Evolutionary conservation across 2,329 filamentous ascomycete genomes (phyloP).

Genomic region (Colletotrichum filicis): DNA sequence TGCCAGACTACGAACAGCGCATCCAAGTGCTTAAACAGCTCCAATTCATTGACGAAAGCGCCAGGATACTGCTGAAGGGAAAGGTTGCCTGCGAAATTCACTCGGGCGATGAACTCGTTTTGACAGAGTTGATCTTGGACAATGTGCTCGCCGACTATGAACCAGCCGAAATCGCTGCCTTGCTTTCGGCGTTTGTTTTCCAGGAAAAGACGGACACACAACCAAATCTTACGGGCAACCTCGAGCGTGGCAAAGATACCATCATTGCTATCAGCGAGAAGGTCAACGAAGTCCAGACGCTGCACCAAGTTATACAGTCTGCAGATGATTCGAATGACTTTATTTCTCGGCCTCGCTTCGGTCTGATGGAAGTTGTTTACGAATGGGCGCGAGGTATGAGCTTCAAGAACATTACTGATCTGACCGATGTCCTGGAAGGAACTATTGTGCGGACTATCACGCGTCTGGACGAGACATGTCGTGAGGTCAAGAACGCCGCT

Average conservation of each 20-base stretch:
- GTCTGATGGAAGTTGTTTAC: slow-evolving; percentile 96
- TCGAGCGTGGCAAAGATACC: slow-evolving; percentile 84
- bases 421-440: slow-evolving; percentile 96
- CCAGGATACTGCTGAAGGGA: slow-evolving; percentile 93
- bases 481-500: slow-evolving; percentile 97
- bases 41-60: slow-evolving; percentile 87
- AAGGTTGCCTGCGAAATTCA: slow-evolving; percentile 99
- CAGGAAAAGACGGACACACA: slow-evolving; percentile 92
- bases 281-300: slow-evolving; percentile 88
- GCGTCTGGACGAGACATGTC: slow-evolving; percentile 91
- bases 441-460: slow-evolving; percentile 97
- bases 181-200: slow-evolving; percentile 95
- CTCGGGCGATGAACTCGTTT: slow-evolving; percentile 93
- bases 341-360: slow-evolving; percentile 86
- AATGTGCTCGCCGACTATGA: slow-evolving; percentile 97
- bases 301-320: slow-evolving; percentile 91
- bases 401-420: slow-evolving; percentile 95
- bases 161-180: slow-evolving; percentile 93
- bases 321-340: slow-evolving; percentile 95
- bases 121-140: slow-evolving; percentile 95
- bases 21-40: slow-evolving; percentile 92
- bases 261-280: slow-evolving; percentile 93
- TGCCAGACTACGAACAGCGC: slow-evolving; percentile 96
- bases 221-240: slow-evolving; percentile 82
- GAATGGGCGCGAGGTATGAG: slow-evolving; percentile 99